A percentile compares a stretch with the other conserved stretches of the same genome.
These are phyloP conservation scores for Elongisporangium anandrum DNA, from an alignment of 352 stramenopile species.

Conservation along the genomic window DNA sequence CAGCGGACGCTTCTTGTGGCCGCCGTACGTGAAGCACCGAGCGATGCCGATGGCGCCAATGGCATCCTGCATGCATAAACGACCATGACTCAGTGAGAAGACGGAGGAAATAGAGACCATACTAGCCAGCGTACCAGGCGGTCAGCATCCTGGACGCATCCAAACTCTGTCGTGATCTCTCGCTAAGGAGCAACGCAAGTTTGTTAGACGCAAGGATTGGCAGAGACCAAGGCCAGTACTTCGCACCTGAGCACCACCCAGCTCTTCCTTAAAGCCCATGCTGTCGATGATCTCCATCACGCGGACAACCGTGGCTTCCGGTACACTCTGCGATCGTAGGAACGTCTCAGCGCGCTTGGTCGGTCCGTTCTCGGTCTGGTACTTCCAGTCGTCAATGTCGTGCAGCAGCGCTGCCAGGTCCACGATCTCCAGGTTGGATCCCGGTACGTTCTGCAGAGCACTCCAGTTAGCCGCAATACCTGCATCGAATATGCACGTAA, in stretches of 20 bases:
- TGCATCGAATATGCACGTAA: background rate
- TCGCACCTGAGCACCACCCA: constrained; percentile 27
- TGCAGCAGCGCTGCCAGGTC: constrained; percentile 84
- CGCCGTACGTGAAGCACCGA: constrained; percentile 88
- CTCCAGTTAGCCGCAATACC: background rate
- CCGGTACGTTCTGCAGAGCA: constrained; percentile 38
- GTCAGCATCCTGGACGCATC: constrained; percentile 88
- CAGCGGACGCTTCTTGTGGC: constrained; percentile 75
- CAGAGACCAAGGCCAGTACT: no score
- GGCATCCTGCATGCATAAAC: constrained; percentile 78
- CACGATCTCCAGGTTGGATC: constrained; percentile 66
- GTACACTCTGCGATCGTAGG: constrained; percentile 43
- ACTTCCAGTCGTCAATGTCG: constrained; percentile 91
- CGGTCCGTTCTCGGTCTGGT: constrained; percentile 45
- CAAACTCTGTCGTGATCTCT: constrained; percentile 59
- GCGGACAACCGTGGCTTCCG: constrained; percentile 41
- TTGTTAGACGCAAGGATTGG: no score
- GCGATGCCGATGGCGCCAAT: constrained; percentile 90
- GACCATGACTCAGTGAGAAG: constrained; percentile 3
- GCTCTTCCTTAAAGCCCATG: constrained; percentile 86
- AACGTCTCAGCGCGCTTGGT: constrained; percentile 63
- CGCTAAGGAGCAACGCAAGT: constrained; percentile 7
- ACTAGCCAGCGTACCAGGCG: constrained; percentile 41
- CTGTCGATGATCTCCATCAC: constrained; percentile 81
- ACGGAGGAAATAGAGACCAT: background rate